Base-by-base conservation (phyloP, 805 yeast species). In the Schwanniomyces vanrijiae region DNA sequence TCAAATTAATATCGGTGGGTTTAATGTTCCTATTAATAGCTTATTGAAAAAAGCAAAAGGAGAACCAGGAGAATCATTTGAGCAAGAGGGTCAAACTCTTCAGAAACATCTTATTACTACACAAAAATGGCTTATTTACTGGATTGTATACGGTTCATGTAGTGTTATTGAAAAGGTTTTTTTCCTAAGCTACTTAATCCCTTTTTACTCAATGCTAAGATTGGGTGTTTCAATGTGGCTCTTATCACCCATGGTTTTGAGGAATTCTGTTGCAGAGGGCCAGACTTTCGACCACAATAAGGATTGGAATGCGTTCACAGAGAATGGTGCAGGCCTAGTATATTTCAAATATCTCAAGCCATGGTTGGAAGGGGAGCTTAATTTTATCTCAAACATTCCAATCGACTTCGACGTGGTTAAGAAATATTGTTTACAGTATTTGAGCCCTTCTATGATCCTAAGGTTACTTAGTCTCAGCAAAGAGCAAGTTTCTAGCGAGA, bases 191-290 rank as follows among this genome's bases (percentile, higher is more conserved):
- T 58, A 65, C 26, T 52, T 76, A 33, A 49, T 85, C 14, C 92
- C 94, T 1, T 76, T 86, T 41, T 80, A 76, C 55, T 61, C 77
- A 3, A 55, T 85, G 1, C 37, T 75, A 29, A 73, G 76, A 46
- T 58, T 84, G 3, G 73, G 71, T 22, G 58, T 80, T 37, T 74
- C 80, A 26, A 57, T 78, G 10, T 86, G 91, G 91, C 69, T 88
- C 40, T 77, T 84, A 4, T 65, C 78, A 25, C 80, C 82, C 5
- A 55, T 74, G 50, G 20, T 19, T 14, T 34, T 24, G 16, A 16
- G 24, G 5, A 9, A 34, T 25, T 37, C 34, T 14, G 20, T 19
- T n/a, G 44, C 40, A 25, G 49, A 41, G 25, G 29, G 41, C 2
- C 20, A 37, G 25, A 14, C 44, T 7, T 14, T 25, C 13, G 56